A percentile compares a stretch with the other conserved stretches of the same genome.
phyloP scores from a whole-genome alignment of 2,329 filamentous ascomycete genomes.

The Fusarium ramigenum region DNA sequence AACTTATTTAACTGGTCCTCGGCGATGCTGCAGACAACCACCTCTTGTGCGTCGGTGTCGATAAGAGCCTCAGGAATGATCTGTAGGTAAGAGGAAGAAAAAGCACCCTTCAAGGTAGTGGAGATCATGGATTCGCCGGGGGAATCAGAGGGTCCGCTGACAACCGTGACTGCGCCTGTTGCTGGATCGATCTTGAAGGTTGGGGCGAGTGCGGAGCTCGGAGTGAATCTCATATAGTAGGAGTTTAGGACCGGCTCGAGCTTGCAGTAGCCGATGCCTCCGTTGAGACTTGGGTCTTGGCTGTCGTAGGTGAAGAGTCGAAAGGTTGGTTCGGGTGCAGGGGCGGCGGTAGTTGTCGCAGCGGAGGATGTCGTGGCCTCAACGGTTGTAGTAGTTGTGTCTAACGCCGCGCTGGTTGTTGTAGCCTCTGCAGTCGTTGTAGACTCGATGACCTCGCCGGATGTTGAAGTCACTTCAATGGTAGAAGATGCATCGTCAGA shows the following conservation, averaged over 20 bases:
- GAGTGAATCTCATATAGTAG: not conserved
- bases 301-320: not conserved
- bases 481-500: not conserved
- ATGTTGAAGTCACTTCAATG: not conserved
- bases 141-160: not conserved
- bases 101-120: not conserved
- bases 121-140: not conserved
- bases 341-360: too few species aligned
- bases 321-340: not conserved
- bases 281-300: not conserved
- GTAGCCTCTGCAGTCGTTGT: not conserved
- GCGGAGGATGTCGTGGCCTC: not conserved
- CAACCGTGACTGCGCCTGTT: not conserved
- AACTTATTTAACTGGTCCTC: not conserved
- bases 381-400: not conserved
- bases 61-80: not conserved
- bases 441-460: not conserved
- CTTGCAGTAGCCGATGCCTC: not conserved
- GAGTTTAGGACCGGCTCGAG: not conserved
- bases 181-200: not conserved
- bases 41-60: not conserved
- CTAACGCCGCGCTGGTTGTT: accelerated
- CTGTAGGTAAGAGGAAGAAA: not conserved
- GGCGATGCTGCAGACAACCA: not conserved
- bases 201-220: not conserved